Evolutionary conservation across 2,329 filamentous ascomycete species (phyloP), one percentile per base, ranked within the genome.

Genomic region (Clarireedia homoeocarpa): DNA sequence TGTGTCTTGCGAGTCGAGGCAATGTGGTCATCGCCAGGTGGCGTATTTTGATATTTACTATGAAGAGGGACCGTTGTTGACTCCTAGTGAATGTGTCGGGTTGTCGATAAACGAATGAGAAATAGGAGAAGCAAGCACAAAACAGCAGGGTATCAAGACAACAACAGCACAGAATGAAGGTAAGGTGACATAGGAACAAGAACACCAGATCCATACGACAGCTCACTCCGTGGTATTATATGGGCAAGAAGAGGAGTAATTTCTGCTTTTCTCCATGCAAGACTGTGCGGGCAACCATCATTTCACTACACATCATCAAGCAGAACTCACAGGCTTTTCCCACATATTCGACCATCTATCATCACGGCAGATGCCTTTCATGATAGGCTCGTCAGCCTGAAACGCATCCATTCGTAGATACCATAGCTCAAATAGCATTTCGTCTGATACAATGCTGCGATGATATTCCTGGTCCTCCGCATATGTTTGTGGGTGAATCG

Each of bases 291-390:
- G 17, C 46, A 24, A 34, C 45, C 15, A 36, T 42, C 24, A 42
- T 17, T 17, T 40, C 45, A 44, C 51, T 45, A 9, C n/a, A 44
- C 17, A 5, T 44, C 23, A 12, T 10, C 17, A 17, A 20, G 3
- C 9, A 38, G 39, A 20, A 42, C 39, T 42, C 39, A 42, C 39
- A 42, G 15, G 39, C 39, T 17, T 42, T 42, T n/a, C 9, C 20
- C 47, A 55, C 52, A 48, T 49, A 24, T 49, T 26, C 26, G 30
- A 49, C 34, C 52, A 40, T 48, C 46, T 45, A 42, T 52, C 24
- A 34, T 52, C 38, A 44, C 23, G 30, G 30, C 30, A 14, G 12
- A 34, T 34, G 30, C 30, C 10, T 4, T 34, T 12, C 30, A 12
- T 34, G 30, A 34, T 34, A 34, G 30, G 30, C 30, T 9, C 30